Evolutionary conservation across 1,139 yeast species (phyloP), one percentile per base, ranked within the genome.

Genomic region (Blastobotrys ciferrii): DNA sequence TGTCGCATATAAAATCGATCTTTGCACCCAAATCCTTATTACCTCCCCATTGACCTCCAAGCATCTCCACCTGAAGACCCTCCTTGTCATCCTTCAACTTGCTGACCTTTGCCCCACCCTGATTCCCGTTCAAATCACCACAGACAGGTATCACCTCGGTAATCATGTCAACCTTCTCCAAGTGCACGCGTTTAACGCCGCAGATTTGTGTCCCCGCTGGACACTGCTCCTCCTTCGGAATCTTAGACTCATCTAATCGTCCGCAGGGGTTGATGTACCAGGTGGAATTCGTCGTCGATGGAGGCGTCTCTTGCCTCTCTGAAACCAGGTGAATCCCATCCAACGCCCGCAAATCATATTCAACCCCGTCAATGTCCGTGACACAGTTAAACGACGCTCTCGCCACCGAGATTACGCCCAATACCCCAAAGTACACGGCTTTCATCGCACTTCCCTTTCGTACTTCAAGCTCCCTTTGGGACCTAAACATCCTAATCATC

Each of bases 251-350:
- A 37, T 58, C 61, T 25, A 77, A 66, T 7, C 78, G 69, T 41
- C 77, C 81, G 67, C 95, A 87, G 11, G 88, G 73, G 42, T 87
- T 84, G 43, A 89, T 60, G 59, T 74, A 79, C 91, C 96, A 87
- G 2, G 79, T 74, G 33, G 74, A 67, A 46, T 72, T 75, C 1
- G 87, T 80, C 40, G 67, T 70, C 4, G 91, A 77, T 2, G 98
- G 98, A 20, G 97, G 97, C 12, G 96, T 87, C 43, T 76, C 77
- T 40, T 66, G 70, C 30, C 72, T 59, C 3, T 60, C 49, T 6
- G 72, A 60, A 14, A 71, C 70, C 2, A 67, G 57, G 57, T 78
- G 77, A 4, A 72, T 62, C 2, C 87, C 86, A 42, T 72, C 72
- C 39, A 82, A 67, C 17, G 69, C 59, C 4, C 58, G 53, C 40